phyloP scores from a whole-genome alignment of 768 basidiomycete genomes.

The Rhodotorula graminis region DNA sequence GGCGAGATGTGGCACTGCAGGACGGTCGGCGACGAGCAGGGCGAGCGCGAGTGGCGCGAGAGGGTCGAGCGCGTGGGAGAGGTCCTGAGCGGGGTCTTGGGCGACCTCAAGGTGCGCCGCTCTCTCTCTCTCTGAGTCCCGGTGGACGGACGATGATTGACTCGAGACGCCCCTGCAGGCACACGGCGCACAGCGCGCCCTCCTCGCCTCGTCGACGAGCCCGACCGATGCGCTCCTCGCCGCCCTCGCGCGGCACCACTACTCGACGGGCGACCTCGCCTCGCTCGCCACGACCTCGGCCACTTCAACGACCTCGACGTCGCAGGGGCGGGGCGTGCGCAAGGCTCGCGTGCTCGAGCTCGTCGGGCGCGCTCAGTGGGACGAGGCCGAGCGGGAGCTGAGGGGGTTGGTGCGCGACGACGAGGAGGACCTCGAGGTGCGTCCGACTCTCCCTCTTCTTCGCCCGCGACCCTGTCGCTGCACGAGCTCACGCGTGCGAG shows the following conservation, averaged over 20 bases:
- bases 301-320: neutral
- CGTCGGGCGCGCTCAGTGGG: slow-evolving; percentile 5
- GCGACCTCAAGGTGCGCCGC: slow-evolving; percentile 5
- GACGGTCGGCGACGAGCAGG: neutral
- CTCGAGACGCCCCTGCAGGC: neutral
- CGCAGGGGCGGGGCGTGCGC: neutral
- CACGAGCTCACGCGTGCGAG: too few relatives aligned
- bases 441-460: rapidly evolving
- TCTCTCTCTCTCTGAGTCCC: neutral
- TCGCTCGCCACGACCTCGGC: neutral
- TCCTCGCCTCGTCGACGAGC: neutral
- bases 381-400: slow-evolving; percentile 5
- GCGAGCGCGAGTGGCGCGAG: neutral
- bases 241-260: neutral
- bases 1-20: neutral
- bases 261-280: slow-evolving; percentile 9
- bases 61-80: neutral
- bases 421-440: slow-evolving; percentile 7
- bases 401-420: neutral
- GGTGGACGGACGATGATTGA: too few relatives aligned
- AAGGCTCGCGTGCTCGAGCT: neutral
- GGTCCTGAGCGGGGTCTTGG: neutral
- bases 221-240: neutral
- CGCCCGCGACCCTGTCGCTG: too few relatives aligned
- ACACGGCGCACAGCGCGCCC: neutral